Conservation (phyloP, 306 rosid genomes). For the Acacia confusa region DNA sequence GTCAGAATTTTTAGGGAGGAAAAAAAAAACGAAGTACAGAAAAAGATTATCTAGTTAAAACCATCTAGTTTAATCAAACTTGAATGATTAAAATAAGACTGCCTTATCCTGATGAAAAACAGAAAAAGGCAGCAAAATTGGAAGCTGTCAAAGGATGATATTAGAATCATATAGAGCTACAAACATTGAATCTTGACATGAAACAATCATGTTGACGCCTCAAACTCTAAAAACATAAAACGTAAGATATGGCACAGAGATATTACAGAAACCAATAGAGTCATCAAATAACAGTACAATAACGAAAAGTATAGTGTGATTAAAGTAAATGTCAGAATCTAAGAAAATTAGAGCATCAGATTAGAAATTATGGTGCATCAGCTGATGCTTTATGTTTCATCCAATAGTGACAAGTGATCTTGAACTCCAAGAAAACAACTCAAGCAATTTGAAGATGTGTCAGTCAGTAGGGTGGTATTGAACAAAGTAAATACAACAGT, state of each 20-base stretch:
- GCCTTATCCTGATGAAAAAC: conserved; percentile 7
- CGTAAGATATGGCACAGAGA: not conserved
- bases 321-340: not conserved
- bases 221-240: not conserved
- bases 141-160: not conserved
- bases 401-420: not conserved
- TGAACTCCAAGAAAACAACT: not conserved
- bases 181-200: not conserved
- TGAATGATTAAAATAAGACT: not conserved
- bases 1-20: conserved; percentile 41
- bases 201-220: not conserved
- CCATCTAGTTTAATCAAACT: not conserved
- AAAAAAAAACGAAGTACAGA: not conserved
- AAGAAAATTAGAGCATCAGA: not conserved
- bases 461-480: not conserved
- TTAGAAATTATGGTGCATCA: not conserved
- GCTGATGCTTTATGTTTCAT: not conserved
- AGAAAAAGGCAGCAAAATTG: not conserved
- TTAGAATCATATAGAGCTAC: not conserved
- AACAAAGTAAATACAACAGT: not conserved
- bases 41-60: not conserved
- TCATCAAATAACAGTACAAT: not conserved
- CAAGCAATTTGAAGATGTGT: not conserved
- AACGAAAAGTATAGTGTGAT: not conserved
- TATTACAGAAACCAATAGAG: not conserved